These are phyloP conservation scores for Claviceps pusilla DNA, from an alignment of 2,329 filamentous ascomycete species.

Conservation along the genomic window DNA sequence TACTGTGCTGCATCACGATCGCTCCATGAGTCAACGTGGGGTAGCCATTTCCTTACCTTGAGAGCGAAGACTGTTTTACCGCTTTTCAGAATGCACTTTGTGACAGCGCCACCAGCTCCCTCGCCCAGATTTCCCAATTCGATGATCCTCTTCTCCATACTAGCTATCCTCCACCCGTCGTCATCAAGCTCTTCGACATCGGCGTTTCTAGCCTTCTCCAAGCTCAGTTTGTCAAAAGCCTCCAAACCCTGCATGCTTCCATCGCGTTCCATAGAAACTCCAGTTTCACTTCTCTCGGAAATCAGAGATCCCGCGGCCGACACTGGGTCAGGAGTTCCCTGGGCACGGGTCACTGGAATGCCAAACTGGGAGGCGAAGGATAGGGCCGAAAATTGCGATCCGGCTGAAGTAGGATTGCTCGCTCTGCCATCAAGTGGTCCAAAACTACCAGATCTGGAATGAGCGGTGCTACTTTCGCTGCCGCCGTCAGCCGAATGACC, in stretches of 20 bases:
- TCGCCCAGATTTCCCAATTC: constrained; percentile 85
- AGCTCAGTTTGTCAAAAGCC: constrained; percentile 62
- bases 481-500: constrained; percentile 58
- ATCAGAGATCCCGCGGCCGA: constrained; percentile 78
- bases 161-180: constrained; percentile 87
- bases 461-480: constrained; percentile 63
- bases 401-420: constrained; percentile 72
- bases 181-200: constrained; percentile 94
- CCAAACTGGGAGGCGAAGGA: constrained; percentile 64
- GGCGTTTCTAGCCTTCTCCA: constrained; percentile 68
- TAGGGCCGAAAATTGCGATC: constrained; percentile 71
- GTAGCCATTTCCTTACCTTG: constrained; percentile 46
- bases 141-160: constrained; percentile 70
- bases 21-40: not conserved
- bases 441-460: constrained; percentile 75
- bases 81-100: constrained; percentile 72
- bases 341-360: constrained; percentile 48
- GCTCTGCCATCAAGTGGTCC: constrained; percentile 58
- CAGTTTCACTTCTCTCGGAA: constrained; percentile 65
- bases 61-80: constrained; percentile 91
- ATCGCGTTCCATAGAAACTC: constrained; percentile 66
- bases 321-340: constrained; percentile 66
- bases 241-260: constrained; percentile 64
- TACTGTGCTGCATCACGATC: not conserved
- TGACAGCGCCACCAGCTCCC: constrained; percentile 90